Conservation (phyloP, 2,329 filamentous ascomycete genomes). For the Herpotrichia juniperi region DNA sequence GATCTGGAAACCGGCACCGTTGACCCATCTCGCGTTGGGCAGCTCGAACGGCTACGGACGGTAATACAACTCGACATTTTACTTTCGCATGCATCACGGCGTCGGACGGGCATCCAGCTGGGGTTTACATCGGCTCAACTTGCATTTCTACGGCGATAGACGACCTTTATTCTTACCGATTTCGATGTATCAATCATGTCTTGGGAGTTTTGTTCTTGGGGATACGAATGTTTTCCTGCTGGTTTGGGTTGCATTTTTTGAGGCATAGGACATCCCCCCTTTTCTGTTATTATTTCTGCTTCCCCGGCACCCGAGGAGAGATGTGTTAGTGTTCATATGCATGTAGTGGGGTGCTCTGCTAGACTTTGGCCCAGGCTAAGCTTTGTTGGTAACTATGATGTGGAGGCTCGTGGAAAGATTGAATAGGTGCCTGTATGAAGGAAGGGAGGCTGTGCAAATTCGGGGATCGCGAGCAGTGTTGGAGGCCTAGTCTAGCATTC, state of each 20-base stretch:
- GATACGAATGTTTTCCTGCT: background rate
- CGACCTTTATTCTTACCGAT: background rate
- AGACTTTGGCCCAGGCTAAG: too few species aligned
- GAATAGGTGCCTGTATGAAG: too few species aligned
- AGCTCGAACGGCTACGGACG: slow-evolving; percentile 29
- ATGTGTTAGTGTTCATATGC: background rate
- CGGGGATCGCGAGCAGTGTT: background rate
- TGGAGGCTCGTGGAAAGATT: too few species aligned
- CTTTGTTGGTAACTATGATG: background rate
- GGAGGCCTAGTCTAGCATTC: background rate
- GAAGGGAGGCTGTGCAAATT: too few species aligned
- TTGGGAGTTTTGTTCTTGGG: slow-evolving; percentile 1
- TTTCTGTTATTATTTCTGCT: background rate
- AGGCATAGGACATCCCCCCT: background rate
- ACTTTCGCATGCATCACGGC: slow-evolving; percentile 4
- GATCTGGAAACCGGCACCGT: slow-evolving; percentile 64
- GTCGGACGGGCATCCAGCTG: slow-evolving; percentile 1
- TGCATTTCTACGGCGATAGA: background rate
- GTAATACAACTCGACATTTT: slow-evolving; percentile 14
- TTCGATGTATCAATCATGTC: background rate
- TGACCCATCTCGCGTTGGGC: slow-evolving; percentile 14
- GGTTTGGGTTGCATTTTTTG: background rate
- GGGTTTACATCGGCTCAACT: background rate
- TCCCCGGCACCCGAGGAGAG: background rate
- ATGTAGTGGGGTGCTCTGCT: background rate